Evolutionary conservation across 2,329 filamentous ascomycete species (phyloP).

Genomic region (Aspergillus glaucus): DNA sequence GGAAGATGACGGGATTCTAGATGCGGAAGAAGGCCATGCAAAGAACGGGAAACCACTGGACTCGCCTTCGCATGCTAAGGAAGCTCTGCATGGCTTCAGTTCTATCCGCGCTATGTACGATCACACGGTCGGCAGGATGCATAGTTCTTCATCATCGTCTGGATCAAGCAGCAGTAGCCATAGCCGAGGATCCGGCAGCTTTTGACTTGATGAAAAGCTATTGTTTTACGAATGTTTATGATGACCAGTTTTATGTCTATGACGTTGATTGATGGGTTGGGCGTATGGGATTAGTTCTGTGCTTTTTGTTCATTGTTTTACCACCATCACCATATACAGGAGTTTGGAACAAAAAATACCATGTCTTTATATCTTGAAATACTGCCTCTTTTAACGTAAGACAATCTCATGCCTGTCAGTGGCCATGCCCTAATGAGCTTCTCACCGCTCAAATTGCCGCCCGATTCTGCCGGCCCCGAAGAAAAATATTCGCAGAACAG

Average conservation of each 20-base stretch:
- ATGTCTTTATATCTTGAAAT: background rate
- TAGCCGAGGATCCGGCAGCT: background rate
- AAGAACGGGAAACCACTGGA: conserved; percentile 8
- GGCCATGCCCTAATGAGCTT: conserved; percentile 4
- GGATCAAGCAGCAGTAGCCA: background rate
- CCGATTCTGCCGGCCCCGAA: conserved; percentile 21
- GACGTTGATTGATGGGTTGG: too few species aligned
- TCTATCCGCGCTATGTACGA: conserved; percentile 5
- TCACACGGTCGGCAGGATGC: conserved; percentile 31
- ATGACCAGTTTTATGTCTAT: too few species aligned
- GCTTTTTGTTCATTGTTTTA: too few species aligned
- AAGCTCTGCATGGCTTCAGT: conserved; percentile 3
- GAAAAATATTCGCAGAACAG: conserved; percentile 26
- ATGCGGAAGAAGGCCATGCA: conserved; percentile 24
- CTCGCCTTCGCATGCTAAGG: conserved; percentile 14
- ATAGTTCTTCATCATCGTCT: background rate
- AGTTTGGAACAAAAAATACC: background rate
- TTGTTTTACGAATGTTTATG: too few species aligned
- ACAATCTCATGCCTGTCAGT: background rate
- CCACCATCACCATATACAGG: too few species aligned
- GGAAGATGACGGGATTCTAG: conserved; percentile 25
- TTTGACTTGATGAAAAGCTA: background rate
- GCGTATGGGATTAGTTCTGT: too few species aligned
- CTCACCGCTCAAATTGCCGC: conserved; percentile 24
- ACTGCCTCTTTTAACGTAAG: background rate